phyloP scores from a whole-genome alignment of 2,329 filamentous ascomycete genomes.

The Endocalyx cinctus region DNA sequence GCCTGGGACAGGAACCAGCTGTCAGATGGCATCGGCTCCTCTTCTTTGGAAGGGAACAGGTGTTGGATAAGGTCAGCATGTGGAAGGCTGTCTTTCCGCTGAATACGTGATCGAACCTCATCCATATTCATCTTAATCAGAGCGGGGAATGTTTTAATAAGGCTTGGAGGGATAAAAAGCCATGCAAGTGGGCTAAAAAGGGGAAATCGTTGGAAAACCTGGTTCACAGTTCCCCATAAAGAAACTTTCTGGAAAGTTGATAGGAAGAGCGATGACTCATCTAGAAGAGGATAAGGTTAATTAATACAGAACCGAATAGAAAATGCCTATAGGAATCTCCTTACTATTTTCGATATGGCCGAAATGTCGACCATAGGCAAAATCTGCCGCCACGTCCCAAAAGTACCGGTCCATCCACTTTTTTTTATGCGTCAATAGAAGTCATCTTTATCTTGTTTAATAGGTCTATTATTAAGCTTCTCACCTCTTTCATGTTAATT shows the following conservation, averaged over 20 bases:
- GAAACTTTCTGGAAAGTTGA: neutral
- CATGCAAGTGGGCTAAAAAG: neutral
- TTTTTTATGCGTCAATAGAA: neutral
- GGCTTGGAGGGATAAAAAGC: neutral
- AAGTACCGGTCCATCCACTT: conserved; percentile 3
- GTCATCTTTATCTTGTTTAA: neutral
- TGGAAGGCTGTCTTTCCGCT: conserved; percentile 1
- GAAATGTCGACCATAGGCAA: neutral
- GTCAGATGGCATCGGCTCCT: neutral
- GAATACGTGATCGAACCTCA: neutral
- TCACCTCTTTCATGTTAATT: conserved; percentile 2
- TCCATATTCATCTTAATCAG: neutral
- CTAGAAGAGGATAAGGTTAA: neutral
- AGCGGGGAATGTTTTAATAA: neutral
- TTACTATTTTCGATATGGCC: neutral
- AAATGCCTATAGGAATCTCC: neutral
- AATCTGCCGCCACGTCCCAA: neutral
- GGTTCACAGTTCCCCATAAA: neutral
- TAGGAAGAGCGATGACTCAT: neutral
- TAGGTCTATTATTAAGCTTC: neutral
- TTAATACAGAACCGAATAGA: neutral
- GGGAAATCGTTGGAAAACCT: neutral
- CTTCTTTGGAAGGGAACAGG: neutral
- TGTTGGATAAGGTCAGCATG: neutral
- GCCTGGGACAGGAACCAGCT: conserved; percentile 1